Evolutionary conservation across 2,329 filamentous ascomycete genomes (phyloP), one percentile per base, ranked within the genome.

Genomic region (Scortechinia acanthostroma): DNA sequence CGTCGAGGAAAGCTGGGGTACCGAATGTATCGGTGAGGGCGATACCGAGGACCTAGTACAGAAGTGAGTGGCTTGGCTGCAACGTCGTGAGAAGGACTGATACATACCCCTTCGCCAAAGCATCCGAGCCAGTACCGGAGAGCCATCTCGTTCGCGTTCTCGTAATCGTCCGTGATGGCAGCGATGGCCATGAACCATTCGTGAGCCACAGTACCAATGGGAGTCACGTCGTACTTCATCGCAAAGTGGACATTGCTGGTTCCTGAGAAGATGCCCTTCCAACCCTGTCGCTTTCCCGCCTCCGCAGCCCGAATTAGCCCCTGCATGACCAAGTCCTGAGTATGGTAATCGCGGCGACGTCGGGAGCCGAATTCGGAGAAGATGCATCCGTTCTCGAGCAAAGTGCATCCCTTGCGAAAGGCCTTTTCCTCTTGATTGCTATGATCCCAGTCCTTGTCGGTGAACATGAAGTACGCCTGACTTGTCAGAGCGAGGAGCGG

Each of bases 161-260:
- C 76, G 59, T 98, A 98, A 64, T 96, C 79, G 50, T 88, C 76
- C 3, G 85, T 88, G 53, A 96, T 89, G 30, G 93, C 91, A 1
- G 93, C 93, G 50, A 95, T 91, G 35, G 89, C 91, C 93, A 98
- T 98, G 70, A 96, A 97, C 93, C 93, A 98, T 66, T 98, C 93
- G 58, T 98, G 93, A 1, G 93, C 93, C 2, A 81, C 77, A 0
- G 93, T 98, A 3, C 93, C 93, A 13, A 97, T 78, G 0, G 93
- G 90, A 3, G 80, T 69, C 42, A 96, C 80, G 40, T 80, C 82
- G 64, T 95, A 91, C 56, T 89, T 86, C 89, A 95, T 95, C 10
- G 93, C 93, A 52, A 98, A 80, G 61, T 97, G 91, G 3, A 98
- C 93, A 58, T 98, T 98, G 63, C 91, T 97, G 1, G 91, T 95